Evolutionary conservation across 306 rosid genomes (phyloP), one percentile per base, ranked within the genome.

Genomic region (Rubus parviflorus): DNA sequence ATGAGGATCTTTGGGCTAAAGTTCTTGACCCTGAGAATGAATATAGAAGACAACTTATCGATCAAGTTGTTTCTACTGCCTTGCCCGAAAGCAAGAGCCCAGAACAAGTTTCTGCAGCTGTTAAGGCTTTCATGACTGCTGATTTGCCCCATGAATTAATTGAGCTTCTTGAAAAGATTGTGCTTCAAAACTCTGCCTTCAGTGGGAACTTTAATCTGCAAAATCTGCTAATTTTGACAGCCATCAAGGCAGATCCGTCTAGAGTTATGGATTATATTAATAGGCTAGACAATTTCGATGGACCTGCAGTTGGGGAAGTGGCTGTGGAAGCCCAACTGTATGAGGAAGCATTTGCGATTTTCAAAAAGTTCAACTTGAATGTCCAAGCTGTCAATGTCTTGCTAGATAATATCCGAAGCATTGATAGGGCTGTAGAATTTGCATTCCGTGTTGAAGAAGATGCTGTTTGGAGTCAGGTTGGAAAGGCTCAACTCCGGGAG

Each of bases 21-120:
- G 99, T 86, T 80, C 99, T 96, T 82, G 83, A 30, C 74, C 98
- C 99, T 22, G 99, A 96, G 15, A 96, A 96, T 90, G 82, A 53
- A 49, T 96, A 76, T 77, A 88, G 99, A 84, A 92, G 98, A 83
- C 99, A 96, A 83, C 97, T 96, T 68, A 96, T 96, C 53, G 99
- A 92, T 88, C 99, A 95, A 84, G 98, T 95, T 70, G 98, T 96
- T 58, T 92, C 99, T 67, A 92, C 99, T 57, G 99, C 99, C 83
- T 86, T 96, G 81, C 99, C 99, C 10, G 99, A 96, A 86, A 96
- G 99, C 97, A 96, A 96, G 87, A 96, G 98, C 85, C 99, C 99
- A 4, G 99, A 96, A 78, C 99, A 96, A 85, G 99, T 96, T 78
- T 96, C 99, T 80, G 99, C 99, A 22, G 86, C 99, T 81, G 99